These are phyloP conservation scores for Saxispiralis lemnorum DNA, from an alignment of 495 filamentous ascomycete genomes.

Conservation along the genomic window DNA sequence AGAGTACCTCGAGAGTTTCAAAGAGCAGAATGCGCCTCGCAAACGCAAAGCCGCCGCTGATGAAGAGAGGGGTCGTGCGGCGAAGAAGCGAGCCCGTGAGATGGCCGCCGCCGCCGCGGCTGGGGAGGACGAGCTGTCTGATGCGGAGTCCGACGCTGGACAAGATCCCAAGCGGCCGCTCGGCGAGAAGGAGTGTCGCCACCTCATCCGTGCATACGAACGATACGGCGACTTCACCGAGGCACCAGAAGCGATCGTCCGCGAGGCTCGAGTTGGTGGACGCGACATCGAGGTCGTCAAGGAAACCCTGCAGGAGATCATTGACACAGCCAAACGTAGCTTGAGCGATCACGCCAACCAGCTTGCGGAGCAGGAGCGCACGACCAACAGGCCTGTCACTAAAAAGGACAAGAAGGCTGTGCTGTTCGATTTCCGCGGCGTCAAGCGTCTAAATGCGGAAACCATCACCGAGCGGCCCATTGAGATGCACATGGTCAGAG, in stretches of 20 bases:
- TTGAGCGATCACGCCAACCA: constrained; percentile 49
- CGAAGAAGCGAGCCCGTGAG: constrained; percentile 79
- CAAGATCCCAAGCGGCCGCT: constrained; percentile 69
- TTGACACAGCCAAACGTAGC: constrained; percentile 46
- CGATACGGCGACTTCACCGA: constrained; percentile 78
- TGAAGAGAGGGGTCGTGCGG: constrained; percentile 65
- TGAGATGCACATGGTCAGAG: constrained; percentile 69
- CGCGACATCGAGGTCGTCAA: constrained; percentile 64
- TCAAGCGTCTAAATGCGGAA: constrained; percentile 86
- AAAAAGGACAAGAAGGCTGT: constrained; percentile 97
- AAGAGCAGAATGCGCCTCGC: constrained; percentile 73
- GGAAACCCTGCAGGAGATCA: constrained; percentile 52
- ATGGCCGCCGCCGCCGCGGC: constrained; percentile 39
- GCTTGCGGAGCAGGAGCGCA: constrained; percentile 43
- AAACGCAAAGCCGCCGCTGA: constrained; percentile 57
- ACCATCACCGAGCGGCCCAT: constrained; percentile 76
- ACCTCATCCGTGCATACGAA: constrained; percentile 71
- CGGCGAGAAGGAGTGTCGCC: constrained; percentile 75
- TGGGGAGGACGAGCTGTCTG: constrained; percentile 38
- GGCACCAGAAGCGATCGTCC: constrained; percentile 65
- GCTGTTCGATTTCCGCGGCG: constrained; percentile 76
- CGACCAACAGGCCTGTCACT: constrained; percentile 53
- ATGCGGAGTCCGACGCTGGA: constrained; percentile 31
- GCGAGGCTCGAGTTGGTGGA: constrained; percentile 62
- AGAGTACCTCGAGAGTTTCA: constrained; percentile 59